Evolutionary conservation across 2,329 filamentous ascomycete genomes (phyloP), one percentile per base, ranked within the genome.

Genomic region (Fusarium aywerte): DNA sequence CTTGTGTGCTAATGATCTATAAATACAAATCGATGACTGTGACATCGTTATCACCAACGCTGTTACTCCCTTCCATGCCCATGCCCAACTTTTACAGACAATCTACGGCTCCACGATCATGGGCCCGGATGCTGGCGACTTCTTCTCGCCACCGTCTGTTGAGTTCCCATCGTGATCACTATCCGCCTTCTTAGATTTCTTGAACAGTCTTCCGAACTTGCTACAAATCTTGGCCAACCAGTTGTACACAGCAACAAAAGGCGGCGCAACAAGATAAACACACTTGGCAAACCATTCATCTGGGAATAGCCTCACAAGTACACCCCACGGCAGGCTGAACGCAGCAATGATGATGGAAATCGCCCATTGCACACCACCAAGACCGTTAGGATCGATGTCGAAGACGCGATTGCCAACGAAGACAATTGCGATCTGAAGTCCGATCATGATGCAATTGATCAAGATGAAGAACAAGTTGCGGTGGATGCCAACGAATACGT

Each of bases 391-490:
- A 1, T 84, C 84, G 61, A 96, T 93, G 36, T 87, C 87, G 81
- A 98, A 97, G 0, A 94, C 92, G 4, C 83, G 80, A 25, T 92
- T 91, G 62, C 95, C 95, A 44, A 97, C 87, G 71, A 92, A 96
- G 73, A 97, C 86, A 75, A 98, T 98, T 78, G 97, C 85, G 21
- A 96, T 82, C 76, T 98, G 95, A 10, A 92, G 92, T 63, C 88
- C 94, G 67, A 95, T 88, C 91, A 98, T 97, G 76, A 97, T 84
- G 61, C 84, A 74, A 80, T 93, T 93, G 79, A 98, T 97, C 36
- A 81, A 86, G 35, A 96, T 86, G 81, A 98, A 98, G 84, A 96
- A 97, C 80, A 85, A 90, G 78, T 98, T 98, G 75, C 87, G 87
- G 21, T 85, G 85, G 57, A 98, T 86, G 50, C 93, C 93, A 74